Conservation (phyloP, 208 protist species). For the Porcisia deanei region DNA sequence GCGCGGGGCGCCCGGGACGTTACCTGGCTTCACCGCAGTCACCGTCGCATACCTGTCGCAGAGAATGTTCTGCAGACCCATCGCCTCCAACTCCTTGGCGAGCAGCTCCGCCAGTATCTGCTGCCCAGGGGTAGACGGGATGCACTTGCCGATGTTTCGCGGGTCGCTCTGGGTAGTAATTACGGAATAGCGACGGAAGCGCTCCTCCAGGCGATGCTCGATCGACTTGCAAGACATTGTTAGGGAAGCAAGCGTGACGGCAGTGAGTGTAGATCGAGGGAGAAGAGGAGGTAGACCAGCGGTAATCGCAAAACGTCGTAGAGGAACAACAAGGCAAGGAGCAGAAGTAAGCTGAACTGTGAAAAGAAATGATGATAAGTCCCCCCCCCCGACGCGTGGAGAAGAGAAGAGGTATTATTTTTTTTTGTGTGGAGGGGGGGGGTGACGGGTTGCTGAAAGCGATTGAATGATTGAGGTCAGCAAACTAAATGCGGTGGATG, state of each 20-base stretch:
- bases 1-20: slow-evolving; percentile 48
- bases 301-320: no score
- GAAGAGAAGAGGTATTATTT: no score
- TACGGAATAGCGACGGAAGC: slow-evolving; percentile 82
- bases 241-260: no score
- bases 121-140: slow-evolving; percentile 80
- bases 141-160: slow-evolving; percentile 50
- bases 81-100: slow-evolving; percentile 57
- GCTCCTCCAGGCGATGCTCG: slow-evolving; percentile 57
- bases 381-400: no score
- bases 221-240: slow-evolving; percentile 34
- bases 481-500: no score
- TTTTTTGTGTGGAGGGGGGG: no score
- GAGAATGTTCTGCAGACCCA: slow-evolving; percentile 47
- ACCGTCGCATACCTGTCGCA: slow-evolving; percentile 78
- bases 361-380: no score
- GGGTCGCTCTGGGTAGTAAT: slow-evolving; percentile 76
- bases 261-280: neutral
- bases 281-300: neutral
- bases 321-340: no score
- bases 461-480: no score
- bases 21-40: slow-evolving; percentile 77
- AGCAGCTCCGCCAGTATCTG: slow-evolving; percentile 83
- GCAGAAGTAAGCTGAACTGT: no score
- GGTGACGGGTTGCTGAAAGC: no score